These are phyloP conservation scores for Fusarium sp. DNA, from an alignment of 2,329 filamentous ascomycete species.

Conservation along the genomic window DNA sequence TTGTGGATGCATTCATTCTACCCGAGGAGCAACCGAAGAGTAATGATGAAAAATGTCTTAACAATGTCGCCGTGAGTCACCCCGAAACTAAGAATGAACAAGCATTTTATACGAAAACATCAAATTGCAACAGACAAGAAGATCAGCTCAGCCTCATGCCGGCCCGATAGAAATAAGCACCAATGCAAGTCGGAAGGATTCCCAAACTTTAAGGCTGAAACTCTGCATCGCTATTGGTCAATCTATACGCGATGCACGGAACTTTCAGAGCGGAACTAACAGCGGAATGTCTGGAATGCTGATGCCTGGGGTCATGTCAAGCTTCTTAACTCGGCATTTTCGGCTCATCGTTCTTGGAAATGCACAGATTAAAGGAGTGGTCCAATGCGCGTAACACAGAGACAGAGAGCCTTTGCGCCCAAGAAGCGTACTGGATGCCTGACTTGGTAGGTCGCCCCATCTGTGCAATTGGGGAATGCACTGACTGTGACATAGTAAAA, in stretches of 20 bases:
- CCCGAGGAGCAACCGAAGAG: fast-evolving
- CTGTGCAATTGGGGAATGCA: neutral
- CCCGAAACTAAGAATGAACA: fast-evolving
- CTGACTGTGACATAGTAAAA: neutral
- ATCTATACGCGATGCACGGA: conserved; percentile 4
- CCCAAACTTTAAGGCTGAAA: neutral
- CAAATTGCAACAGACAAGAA: neutral
- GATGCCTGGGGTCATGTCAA: neutral
- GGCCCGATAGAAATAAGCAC: neutral
- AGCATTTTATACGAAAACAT: neutral
- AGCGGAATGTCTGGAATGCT: neutral
- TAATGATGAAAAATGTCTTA: neutral
- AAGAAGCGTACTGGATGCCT: conserved; percentile 15
- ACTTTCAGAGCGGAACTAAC: neutral
- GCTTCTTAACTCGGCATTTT: neutral
- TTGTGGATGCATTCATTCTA: neutral
- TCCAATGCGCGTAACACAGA: neutral
- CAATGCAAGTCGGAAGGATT: no score
- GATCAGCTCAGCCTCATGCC: neutral
- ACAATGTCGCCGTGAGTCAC: neutral
- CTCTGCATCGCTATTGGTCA: neutral
- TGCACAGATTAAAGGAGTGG: neutral
- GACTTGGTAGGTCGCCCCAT: conserved; percentile 1
- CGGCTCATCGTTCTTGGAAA: neutral
- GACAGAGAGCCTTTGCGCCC: conserved; percentile 1